phyloP scores from a whole-genome alignment of 73 alveolate species.

The Symbiodinium natans region DNA sequence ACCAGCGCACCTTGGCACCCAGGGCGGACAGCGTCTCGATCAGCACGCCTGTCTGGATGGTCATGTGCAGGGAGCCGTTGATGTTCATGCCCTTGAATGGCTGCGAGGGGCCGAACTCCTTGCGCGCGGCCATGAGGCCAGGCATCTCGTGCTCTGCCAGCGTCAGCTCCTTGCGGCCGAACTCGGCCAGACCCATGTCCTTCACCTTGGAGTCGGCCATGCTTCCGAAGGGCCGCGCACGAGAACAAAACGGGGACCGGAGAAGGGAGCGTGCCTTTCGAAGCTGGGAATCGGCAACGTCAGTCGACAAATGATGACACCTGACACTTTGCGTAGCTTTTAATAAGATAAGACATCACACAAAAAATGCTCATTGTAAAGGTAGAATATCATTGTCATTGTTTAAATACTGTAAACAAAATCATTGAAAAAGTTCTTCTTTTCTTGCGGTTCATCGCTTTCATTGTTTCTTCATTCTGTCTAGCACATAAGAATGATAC shows the following conservation, averaged over 20 bases:
- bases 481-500: too few species aligned
- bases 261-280: background rate
- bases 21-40: slow-evolving; percentile 97
- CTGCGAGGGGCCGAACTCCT: slow-evolving; percentile 97
- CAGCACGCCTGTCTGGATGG: slow-evolving; percentile 98
- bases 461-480: too few species aligned
- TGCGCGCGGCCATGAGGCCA: slow-evolving; percentile 98
- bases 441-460: too few species aligned
- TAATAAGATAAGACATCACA: too few species aligned
- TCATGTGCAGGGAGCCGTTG: slow-evolving; percentile 99
- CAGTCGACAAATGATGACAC: too few species aligned
- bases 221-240: background rate
- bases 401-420: too few species aligned
- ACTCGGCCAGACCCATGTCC: slow-evolving; percentile 98
- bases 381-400: background rate
- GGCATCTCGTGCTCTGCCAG: slow-evolving; percentile 99
- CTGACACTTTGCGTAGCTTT: background rate
- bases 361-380: background rate
- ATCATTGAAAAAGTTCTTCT: too few species aligned
- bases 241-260: background rate
- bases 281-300: background rate
- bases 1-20: slow-evolving; percentile 99
- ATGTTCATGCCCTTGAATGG: slow-evolving; percentile 97
- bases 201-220: slow-evolving; percentile 96
- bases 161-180: slow-evolving; percentile 98